Conservation (phyloP, 805 yeast genomes). For the Starmerella stellata region DNA sequence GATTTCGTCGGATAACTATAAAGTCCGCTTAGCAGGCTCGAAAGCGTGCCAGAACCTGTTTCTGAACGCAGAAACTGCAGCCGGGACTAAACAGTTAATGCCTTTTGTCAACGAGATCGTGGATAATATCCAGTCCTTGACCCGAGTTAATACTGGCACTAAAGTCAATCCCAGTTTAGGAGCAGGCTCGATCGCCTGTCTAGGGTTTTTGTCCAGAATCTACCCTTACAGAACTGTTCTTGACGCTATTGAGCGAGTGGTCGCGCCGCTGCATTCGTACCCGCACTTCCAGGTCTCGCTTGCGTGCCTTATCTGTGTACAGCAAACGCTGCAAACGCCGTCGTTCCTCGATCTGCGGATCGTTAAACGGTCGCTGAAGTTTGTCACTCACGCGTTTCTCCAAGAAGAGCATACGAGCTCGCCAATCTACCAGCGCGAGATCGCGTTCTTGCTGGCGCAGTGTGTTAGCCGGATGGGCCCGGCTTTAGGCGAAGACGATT, state of each 20-base stretch:
- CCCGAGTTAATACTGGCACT: constrained; percentile 30
- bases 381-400: constrained; percentile 26
- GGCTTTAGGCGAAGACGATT: constrained; percentile 21
- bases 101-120: constrained; percentile 36
- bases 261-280: constrained; percentile 42
- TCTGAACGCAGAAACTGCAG: constrained; percentile 17
- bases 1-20: constrained; percentile 25
- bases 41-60: constrained; percentile 40
- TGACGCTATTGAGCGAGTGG: not conserved
- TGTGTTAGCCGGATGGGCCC: constrained; percentile 34
- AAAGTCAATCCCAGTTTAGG: constrained; percentile 28
- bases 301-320: constrained; percentile 47
- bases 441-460: constrained; percentile 30
- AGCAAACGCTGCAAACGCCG: constrained; percentile 39
- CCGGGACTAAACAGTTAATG: constrained; percentile 6
- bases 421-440: constrained; percentile 29
- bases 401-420: constrained; percentile 36
- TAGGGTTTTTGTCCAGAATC: not conserved
- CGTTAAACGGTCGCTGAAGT: constrained; percentile 29
- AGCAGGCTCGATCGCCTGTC: not conserved
- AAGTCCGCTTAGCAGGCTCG: constrained; percentile 33
- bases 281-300: constrained; percentile 74
- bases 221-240: not conserved
- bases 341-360: constrained; percentile 29
- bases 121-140: constrained; percentile 25